phyloP scores from a whole-genome alignment of 306 rosid species.

The Rosa rugosa region DNA sequence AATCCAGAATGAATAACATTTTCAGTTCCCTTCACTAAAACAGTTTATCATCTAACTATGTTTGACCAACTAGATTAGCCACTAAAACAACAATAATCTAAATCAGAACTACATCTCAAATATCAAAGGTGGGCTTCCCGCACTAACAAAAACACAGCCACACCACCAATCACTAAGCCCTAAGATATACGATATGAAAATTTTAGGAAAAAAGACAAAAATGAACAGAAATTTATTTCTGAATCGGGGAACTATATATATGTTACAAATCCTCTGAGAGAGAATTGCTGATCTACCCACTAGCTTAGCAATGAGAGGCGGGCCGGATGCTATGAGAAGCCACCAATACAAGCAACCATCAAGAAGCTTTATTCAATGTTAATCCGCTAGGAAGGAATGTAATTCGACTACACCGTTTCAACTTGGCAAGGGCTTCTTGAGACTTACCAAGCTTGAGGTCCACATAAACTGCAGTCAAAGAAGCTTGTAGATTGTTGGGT shows the following conservation, averaged over 20 bases:
- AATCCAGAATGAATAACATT: slow-evolving; percentile 47
- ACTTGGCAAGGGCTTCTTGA: slow-evolving; percentile 72
- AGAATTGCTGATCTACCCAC: slow-evolving; percentile 75
- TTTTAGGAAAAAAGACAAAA: slow-evolving; percentile 28
- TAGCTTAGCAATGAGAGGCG: slow-evolving; percentile 55
- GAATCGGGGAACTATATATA: slow-evolving; percentile 80
- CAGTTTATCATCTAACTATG: slow-evolving; percentile 54
- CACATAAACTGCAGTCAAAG: slow-evolving; percentile 74
- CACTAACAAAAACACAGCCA: slow-evolving; percentile 89
- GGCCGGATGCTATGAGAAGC: slow-evolving; percentile 49
- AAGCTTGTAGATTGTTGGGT: slow-evolving; percentile 81
- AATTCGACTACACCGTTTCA: slow-evolving; percentile 74
- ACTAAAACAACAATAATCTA: slow-evolving; percentile 58
- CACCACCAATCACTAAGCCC: slow-evolving; percentile 70
- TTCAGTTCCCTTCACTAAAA: slow-evolving; percentile 49
- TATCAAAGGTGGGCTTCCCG: slow-evolving; percentile 71
- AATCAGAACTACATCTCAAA: slow-evolving; percentile 83
- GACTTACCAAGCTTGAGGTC: slow-evolving; percentile 77
- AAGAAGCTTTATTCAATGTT: slow-evolving; percentile 64
- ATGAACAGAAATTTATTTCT: slow-evolving; percentile 68
- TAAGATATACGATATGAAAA: slow-evolving; percentile 60
- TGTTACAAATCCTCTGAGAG: slow-evolving; percentile 81
- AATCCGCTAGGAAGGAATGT: slow-evolving; percentile 65
- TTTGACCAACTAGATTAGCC: slow-evolving; percentile 59
- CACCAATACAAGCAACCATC: slow-evolving; percentile 53